Evolutionary conservation across 768 basidiomycete genomes (phyloP), one percentile per base, ranked within the genome.

Genomic region (Exsudoporus frostii): DNA sequence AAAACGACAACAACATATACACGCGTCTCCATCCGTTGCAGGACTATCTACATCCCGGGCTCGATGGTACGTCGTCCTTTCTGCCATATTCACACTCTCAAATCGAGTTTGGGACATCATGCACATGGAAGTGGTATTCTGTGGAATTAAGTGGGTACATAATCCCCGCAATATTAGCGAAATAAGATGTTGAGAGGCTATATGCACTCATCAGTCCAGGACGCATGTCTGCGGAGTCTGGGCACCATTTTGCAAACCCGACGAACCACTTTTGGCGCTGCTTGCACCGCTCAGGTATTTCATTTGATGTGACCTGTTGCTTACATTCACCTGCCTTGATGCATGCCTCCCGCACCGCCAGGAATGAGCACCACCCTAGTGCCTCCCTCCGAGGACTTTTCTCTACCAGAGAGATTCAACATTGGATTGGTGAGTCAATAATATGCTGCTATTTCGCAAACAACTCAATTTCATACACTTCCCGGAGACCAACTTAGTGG

Each of bases 221-320:
- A 1, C 68, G 78, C 56, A 78, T 73, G 64, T 91, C 90, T 0
- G 84, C 87, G 0, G 75, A 76, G 51, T 74, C 76, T 3, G 91
- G 91, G 0, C 87, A 90, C 65, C 90, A 93, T 65, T 94, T 84
- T 59, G 87, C 84, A 1, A 82, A 87, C 61, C 84, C 84, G 0
- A 84, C 84, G 3, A 93, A 94, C 61, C 89, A 91, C 57, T 92
- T 92, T 67, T 92, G 88, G 87, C 73, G 70, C 40, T 88, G 87
- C 54, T 73, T 94, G 1, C 74, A 87, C 58, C 74, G 74, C 39
- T 84, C 88, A 41, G 85, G 90, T 82, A 30, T 65, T 58, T 19
- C 8, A 0, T 14, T 32, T 10, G 9, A 32, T 7, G 5, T 19
- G 2, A 22, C 20, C 7, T 29, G 7, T 24, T 32, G 1, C 7